phyloP scores from a whole-genome alignment of 1,139 yeast species.

The Meyerozyma smithsonii region DNA sequence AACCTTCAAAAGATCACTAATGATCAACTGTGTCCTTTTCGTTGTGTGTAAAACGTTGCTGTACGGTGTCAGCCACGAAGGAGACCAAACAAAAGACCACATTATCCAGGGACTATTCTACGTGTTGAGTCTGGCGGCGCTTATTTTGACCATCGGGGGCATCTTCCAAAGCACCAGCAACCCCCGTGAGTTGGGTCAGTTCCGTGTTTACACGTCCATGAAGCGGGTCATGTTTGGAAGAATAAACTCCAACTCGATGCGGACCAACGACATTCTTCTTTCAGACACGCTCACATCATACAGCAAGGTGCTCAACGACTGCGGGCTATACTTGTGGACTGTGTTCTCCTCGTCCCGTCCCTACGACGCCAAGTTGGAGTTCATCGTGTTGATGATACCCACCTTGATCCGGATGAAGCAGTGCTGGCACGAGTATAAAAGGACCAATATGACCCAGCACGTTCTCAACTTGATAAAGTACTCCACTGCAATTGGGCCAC shows the following conservation, averaged over 20 bases:
- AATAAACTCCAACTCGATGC: slow-evolving; percentile 47
- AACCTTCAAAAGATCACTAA: slow-evolving; percentile 19
- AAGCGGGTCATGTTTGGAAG: slow-evolving; percentile 52
- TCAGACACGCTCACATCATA: slow-evolving; percentile 83
- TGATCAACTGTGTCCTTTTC: slow-evolving; percentile 21
- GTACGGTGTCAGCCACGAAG: neutral
- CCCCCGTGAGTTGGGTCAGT: slow-evolving; percentile 28
- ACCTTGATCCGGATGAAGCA: slow-evolving; percentile 70
- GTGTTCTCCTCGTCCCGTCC: slow-evolving; percentile 20
- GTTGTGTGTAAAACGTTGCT: slow-evolving; percentile 18
- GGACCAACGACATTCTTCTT: slow-evolving; percentile 75
- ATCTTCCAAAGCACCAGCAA: neutral
- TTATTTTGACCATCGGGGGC: neutral
- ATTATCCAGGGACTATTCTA: neutral
- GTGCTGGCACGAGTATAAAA: slow-evolving; percentile 64
- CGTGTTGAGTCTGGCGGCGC: neutral
- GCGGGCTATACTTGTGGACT: slow-evolving; percentile 43
- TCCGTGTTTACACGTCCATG: slow-evolving; percentile 43
- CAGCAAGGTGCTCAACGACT: slow-evolving; percentile 69
- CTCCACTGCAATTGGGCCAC: slow-evolving; percentile 60
- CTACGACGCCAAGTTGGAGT: slow-evolving; percentile 39
- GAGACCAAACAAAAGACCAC: neutral
- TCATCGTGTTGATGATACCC: slow-evolving; percentile 55
- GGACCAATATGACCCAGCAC: slow-evolving; percentile 50
- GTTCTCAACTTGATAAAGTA: slow-evolving; percentile 73